These are phyloP conservation scores for Chlamydomonas sp. DNA, from an alignment of 139 green algal genomes.

Conservation along the genomic window DNA sequence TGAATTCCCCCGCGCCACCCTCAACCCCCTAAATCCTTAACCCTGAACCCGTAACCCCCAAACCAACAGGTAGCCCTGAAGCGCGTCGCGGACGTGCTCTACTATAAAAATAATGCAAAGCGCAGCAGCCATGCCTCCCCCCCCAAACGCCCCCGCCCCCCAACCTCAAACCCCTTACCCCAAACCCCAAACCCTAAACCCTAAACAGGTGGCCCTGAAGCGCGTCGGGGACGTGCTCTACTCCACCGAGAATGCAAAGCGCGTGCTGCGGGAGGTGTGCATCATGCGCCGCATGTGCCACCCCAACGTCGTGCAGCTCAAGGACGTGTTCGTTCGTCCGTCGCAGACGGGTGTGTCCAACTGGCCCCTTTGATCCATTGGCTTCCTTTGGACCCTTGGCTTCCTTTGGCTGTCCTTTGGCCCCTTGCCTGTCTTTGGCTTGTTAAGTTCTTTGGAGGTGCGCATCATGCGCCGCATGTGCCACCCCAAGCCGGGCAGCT, in stretches of 20 bases:
- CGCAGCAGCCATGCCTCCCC: too few relatives aligned
- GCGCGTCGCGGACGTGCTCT: too few relatives aligned
- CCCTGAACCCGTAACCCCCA: not conserved
- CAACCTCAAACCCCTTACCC: not conserved
- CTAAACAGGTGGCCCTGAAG: slow-evolving; percentile 20
- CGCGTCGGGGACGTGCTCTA: slow-evolving; percentile 18
- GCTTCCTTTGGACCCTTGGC: too few relatives aligned
- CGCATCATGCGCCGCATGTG: slow-evolving; percentile 77
- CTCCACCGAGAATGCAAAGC: slow-evolving; percentile 68
- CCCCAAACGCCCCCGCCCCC: too few relatives aligned
- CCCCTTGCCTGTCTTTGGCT: too few relatives aligned
- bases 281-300: slow-evolving; percentile 80
- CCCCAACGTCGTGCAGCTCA: slow-evolving; percentile 71
- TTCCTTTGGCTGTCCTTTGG: too few relatives aligned
- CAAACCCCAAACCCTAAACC: not conserved
- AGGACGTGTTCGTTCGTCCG: slow-evolving; percentile 66
- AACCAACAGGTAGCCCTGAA: slow-evolving; percentile 17
- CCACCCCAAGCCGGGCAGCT: slow-evolving; percentile 78
- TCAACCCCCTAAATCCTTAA: not conserved
- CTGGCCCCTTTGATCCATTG: too few relatives aligned
- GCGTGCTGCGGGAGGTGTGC: slow-evolving; percentile 81
- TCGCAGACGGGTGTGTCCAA: slow-evolving; percentile 42
- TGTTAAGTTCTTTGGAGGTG: too few relatives aligned
- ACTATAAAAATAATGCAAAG: too few relatives aligned
- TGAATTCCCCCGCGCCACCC: not conserved